phyloP scores from a whole-genome alignment of 306 rosid species.

The Begonia peltatifolia region DNA sequence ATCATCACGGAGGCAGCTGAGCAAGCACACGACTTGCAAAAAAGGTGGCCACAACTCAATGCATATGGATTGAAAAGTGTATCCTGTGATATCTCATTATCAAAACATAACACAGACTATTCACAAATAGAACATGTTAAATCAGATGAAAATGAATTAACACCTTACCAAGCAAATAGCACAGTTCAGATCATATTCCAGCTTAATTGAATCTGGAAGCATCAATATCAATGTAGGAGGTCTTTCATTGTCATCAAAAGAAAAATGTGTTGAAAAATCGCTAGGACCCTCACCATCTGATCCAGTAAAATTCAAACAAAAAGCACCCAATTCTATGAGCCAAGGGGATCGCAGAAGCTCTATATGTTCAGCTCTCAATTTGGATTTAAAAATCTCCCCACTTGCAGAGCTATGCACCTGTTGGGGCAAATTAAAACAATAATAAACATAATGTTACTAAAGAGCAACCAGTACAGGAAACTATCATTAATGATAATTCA shows the following conservation, averaged over 20 bases:
- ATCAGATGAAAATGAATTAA: neutral
- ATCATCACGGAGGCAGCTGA: neutral
- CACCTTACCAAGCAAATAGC: constrained; percentile 79
- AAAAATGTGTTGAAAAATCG: constrained; percentile 42
- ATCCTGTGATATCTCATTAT: constrained; percentile 31
- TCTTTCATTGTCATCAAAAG: constrained; percentile 28
- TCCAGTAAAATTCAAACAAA: constrained; percentile 51
- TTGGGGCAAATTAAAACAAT: constrained; percentile 7
- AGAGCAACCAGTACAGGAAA: too few species aligned
- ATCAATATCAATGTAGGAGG: constrained; percentile 41
- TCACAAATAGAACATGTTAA: neutral
- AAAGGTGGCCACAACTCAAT: constrained; percentile 23
- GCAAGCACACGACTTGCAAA: neutral
- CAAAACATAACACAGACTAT: constrained; percentile 7
- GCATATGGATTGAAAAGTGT: constrained; percentile 69
- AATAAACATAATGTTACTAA: too few species aligned
- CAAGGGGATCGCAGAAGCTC: constrained; percentile 87
- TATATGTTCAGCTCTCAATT: constrained; percentile 55
- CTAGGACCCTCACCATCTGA: constrained; percentile 23
- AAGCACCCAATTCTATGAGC: constrained; percentile 88
- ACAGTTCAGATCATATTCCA: constrained; percentile 65
- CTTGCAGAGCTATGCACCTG: constrained; percentile 67
- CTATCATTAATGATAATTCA: too few species aligned
- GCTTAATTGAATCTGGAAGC: constrained; percentile 57
- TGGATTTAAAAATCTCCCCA: constrained; percentile 61